These are phyloP conservation scores for Rhizoctonia solani DNA, from an alignment of 1,284 basidiomycete genomes.

Conservation along the genomic window DNA sequence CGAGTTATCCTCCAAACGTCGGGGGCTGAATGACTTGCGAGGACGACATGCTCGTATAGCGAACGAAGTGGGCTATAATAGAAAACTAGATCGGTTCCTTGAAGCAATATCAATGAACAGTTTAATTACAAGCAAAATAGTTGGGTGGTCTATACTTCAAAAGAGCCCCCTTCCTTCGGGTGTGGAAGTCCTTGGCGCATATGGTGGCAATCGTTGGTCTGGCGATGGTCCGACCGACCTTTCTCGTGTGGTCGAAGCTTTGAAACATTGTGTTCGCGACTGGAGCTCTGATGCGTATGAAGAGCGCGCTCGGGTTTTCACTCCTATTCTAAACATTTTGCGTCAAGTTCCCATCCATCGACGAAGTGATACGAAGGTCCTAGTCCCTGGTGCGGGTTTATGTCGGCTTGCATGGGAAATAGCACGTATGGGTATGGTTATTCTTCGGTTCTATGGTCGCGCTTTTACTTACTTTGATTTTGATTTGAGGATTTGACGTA, in stretches of 20 bases:
- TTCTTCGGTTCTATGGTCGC: neutral
- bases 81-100: conserved; percentile 54
- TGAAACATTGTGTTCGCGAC: conserved; percentile 70
- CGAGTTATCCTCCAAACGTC: conserved; percentile 20
- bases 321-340: conserved; percentile 58
- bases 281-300: conserved; percentile 61
- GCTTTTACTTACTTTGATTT: neutral
- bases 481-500: conserved; percentile 54
- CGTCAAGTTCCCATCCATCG: conserved; percentile 39
- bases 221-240: conserved; percentile 46
- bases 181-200: neutral
- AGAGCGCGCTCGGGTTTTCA: conserved; percentile 59
- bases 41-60: conserved; percentile 48
- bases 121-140: conserved; percentile 54
- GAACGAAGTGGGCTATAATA: conserved; percentile 57
- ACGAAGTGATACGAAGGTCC: conserved; percentile 50
- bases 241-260: conserved; percentile 56
- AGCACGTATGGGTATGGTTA: conserved; percentile 56
- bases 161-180: neutral
- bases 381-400: conserved; percentile 66
- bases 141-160: conserved; percentile 39
- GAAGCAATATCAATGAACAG: conserved; percentile 55
- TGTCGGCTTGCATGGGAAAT: conserved; percentile 69
- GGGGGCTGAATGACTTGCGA: conserved; percentile 7
- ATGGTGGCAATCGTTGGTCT: conserved; percentile 17